A percentile compares a stretch with the other conserved stretches of the same genome.
These are phyloP conservation scores for Podospora bellae-mahoneyi DNA, from an alignment of 495 filamentous ascomycete genomes.

Conservation along the genomic window DNA sequence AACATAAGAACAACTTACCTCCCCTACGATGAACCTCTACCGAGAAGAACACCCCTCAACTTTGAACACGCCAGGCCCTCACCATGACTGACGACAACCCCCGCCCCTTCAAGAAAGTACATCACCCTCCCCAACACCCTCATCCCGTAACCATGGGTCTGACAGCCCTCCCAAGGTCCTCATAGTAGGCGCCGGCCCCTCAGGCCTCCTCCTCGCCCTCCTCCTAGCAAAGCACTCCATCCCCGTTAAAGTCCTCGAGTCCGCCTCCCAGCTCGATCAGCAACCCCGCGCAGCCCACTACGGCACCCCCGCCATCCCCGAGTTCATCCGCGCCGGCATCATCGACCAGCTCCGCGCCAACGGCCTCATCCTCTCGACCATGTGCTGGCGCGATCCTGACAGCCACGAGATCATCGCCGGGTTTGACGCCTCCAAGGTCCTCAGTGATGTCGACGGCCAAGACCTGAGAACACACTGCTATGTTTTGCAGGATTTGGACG, in stretches of 20 bases:
- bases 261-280: slow-evolving; percentile 46
- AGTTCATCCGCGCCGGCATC: slow-evolving; percentile 55
- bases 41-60: too few species aligned
- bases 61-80: not conserved
- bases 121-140: not conserved
- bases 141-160: slow-evolving; percentile 14
- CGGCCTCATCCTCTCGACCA: slow-evolving; percentile 48
- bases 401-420: slow-evolving; percentile 6
- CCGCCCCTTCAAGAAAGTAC: slow-evolving; percentile 1
- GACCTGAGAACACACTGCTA: slow-evolving; percentile 38
- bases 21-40: too few species aligned
- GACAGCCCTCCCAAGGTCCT: slow-evolving; percentile 21
- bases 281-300: slow-evolving; percentile 57
- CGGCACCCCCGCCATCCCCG: slow-evolving; percentile 48
- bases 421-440: slow-evolving; percentile 15
- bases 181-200: slow-evolving; percentile 58
- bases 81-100: not conserved
- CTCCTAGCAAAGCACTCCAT: slow-evolving; percentile 56
- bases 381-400: slow-evolving; percentile 46
- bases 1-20: too few species aligned
- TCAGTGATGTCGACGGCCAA: slow-evolving; percentile 22
- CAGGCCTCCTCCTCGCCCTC: slow-evolving; percentile 55
- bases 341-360: slow-evolving; percentile 47
- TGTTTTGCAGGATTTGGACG: slow-evolving; percentile 35
- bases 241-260: slow-evolving; percentile 52